Evolutionary conservation across 108 stramenopile genomes (phyloP), one percentile per base, ranked within the genome.

Genomic region (Cyclotella distinguenda): DNA sequence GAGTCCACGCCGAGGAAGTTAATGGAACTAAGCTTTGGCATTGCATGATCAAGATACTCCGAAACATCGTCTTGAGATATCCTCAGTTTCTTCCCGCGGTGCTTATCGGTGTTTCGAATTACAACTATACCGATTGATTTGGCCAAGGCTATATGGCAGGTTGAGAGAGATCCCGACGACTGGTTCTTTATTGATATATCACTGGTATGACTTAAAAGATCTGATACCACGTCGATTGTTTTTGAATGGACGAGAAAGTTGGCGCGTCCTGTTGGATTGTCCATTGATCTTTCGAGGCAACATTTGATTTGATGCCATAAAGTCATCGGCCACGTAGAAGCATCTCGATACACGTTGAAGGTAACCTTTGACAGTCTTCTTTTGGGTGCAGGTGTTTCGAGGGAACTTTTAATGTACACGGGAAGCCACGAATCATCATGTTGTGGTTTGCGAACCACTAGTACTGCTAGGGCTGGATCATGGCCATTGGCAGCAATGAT

Each of bases 381-480:
- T 30, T 6, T 26, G 18, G 9, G 18, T 21, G 23, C 43, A 22
- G 43, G 18, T n/a, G 4, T 54, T 31, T 19, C 25, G 33, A 32
- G 35, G 16, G 60, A 49, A 39, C 39, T 60, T 31, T 60, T 66
- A n/a, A 74, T 54, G 60, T 60, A 74, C 9, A 74, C 49, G 13
- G 65, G 50, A 5, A 31, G 32, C 73, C 73, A 74, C 18, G 60
- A 52, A 35, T 30, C 35, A 12, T 70, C 50, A 21, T 52, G 44
- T 30, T 43, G 49, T 32, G 31, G 15, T 67, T 49, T 52, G 6
- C 46, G 74, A 46, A 59, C 74, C 27, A 75, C 35, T 22, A 40
- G 35, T 1, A 75, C 52, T 28, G 74, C 60, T 11, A 72, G 38
- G 18, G 63, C 47, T 18, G 35, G 35, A 47, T 45, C 63, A 38